Percentiles rank a stretch among this genome's conserved stretches.
These are phyloP conservation scores for Diutina scorzettiae DNA, from an alignment of 1,139 yeast genomes.

Conservation along the genomic window DNA sequence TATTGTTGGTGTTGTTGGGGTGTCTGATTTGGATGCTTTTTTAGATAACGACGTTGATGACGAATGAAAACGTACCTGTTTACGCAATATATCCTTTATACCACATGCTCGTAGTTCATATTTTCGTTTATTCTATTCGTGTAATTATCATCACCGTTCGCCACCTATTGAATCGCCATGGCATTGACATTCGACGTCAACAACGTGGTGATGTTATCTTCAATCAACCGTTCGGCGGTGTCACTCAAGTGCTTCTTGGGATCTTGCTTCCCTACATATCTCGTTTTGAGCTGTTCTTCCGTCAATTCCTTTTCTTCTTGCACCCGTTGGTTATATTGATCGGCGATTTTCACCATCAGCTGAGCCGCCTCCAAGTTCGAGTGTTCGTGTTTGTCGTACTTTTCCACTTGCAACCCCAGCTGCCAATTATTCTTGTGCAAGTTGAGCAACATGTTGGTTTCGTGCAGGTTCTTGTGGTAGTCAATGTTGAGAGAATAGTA, in stretches of 20 bases:
- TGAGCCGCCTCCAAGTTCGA: slow-evolving; percentile 63
- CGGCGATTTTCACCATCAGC: slow-evolving; percentile 81
- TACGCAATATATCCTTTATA: too few species aligned
- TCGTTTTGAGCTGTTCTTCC: slow-evolving; percentile 83
- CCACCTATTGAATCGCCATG: slow-evolving; percentile 48
- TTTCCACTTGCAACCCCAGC: slow-evolving; percentile 70
- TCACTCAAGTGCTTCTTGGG: slow-evolving; percentile 95
- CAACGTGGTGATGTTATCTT: slow-evolving; percentile 79
- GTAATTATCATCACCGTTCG: too few species aligned
- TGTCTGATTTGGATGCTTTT: slow-evolving; percentile 65
- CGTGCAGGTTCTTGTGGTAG: slow-evolving; percentile 85
- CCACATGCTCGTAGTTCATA: too few species aligned
- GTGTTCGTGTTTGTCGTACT: slow-evolving; percentile 70
- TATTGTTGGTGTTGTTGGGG: slow-evolving; percentile 54
- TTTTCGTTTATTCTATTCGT: too few species aligned
- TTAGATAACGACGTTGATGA: slow-evolving; percentile 11
- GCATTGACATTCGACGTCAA: slow-evolving; percentile 85
- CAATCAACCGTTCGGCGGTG: slow-evolving; percentile 75
- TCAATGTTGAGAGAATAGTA: slow-evolving; percentile 93
- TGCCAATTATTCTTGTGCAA: slow-evolving; percentile 97
- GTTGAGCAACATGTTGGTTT: slow-evolving; percentile 87
- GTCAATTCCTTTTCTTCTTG: slow-evolving; percentile 84
- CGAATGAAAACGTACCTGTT: too few species aligned
- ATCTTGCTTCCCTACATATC: slow-evolving; percentile 97
- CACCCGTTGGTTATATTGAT: slow-evolving; percentile 80